Base-by-base conservation (phyloP, 169 alveolate species). In the Eimeria sp. region DNA sequence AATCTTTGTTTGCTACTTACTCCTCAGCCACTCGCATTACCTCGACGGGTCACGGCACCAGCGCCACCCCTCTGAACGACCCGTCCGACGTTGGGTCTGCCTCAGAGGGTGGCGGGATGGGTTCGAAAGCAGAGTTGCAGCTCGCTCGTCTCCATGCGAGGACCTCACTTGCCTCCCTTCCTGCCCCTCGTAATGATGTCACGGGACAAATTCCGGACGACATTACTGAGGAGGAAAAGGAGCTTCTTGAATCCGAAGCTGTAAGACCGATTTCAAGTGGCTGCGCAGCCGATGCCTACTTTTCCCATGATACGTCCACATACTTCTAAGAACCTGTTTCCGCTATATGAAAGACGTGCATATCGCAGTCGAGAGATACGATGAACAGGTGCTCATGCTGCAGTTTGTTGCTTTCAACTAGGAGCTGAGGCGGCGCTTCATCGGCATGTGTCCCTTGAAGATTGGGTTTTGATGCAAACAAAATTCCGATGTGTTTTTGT, bases 91-190 rank as follows among this genome's bases (percentile, higher is more conserved):
- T 27, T 10, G 93, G 93, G 61, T 87, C 93, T 34, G 83, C 93
- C 40, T 87, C 93, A 22, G 93, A 87, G 54, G 93, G 93, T 22
- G 93, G 93, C 16, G 93, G 93, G 40, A 87, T 87, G 93, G 93
- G 93, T 43, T 87, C 93, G 30, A 87, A 87, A 49, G 93, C 93
- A 43, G 93, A 87, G 65, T 49, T 87, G 82, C 93, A 87, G 30
- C 72, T 87, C 18, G 93, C 93, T 14, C 93, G 93, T 20, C 93
- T 87, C 61, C 93, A 87, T 3, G 93, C 83, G 61, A 80, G 93
- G 43, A 87, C 93, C 4, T 34, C 93, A 22, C 93, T 87, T 54
- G 93, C 93, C 58, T 87, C 93, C 57, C 82, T 87, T 3, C 93
- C 93, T 87, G 93, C 93, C 14, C 93, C 93, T 2, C 78, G 61